Conservation (phyloP, 352 stramenopile genomes). For the Pelagophyceae sp. region DNA sequence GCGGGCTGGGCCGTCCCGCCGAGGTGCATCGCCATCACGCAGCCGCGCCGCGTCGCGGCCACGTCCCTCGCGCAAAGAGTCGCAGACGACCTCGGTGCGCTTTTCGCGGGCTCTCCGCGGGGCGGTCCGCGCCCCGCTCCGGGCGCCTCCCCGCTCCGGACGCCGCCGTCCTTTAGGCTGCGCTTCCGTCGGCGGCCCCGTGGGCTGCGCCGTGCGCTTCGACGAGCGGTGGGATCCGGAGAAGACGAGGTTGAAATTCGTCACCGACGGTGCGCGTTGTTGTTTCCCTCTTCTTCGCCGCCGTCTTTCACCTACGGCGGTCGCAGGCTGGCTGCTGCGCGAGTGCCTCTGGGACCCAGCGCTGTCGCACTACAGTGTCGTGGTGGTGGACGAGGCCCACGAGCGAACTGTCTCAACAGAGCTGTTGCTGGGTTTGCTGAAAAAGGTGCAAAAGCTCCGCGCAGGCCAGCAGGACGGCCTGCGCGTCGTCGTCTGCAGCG, state of each 20-base stretch:
- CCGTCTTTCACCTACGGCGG: not conserved
- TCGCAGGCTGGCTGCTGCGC: constrained; percentile 39
- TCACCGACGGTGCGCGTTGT: constrained; percentile 57
- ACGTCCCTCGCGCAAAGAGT: constrained; percentile 76
- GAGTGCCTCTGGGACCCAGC: constrained; percentile 53
- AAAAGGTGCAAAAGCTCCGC: constrained; percentile 82
- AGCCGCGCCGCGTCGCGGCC: constrained; percentile 79
- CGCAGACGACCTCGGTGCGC: constrained; percentile 49
- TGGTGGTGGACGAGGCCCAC: constrained; percentile 84
- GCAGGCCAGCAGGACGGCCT: constrained; percentile 48
- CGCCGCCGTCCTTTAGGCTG: not conserved
- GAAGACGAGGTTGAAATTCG: constrained; percentile 82
- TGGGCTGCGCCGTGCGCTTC: constrained; percentile 87
- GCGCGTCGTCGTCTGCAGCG: constrained; percentile 61
- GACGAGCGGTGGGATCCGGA: constrained; percentile 62
- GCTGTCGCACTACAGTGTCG: constrained; percentile 52
- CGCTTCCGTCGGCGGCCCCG: constrained; percentile 23
- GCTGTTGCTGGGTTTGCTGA: constrained; percentile 82
- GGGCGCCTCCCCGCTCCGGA: not conserved
- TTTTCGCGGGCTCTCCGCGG: not conserved
- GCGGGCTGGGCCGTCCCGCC: constrained; percentile 60
- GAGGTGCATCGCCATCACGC: constrained; percentile 68
- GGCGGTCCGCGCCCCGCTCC: not conserved
- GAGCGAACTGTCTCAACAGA: constrained; percentile 84
- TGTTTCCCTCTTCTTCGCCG: not conserved